Percentiles rank a stretch among this genome's conserved stretches.
Conservation (phyloP, 768 basidiomycete genomes). For the Kwoniella mangroviensis region DNA sequence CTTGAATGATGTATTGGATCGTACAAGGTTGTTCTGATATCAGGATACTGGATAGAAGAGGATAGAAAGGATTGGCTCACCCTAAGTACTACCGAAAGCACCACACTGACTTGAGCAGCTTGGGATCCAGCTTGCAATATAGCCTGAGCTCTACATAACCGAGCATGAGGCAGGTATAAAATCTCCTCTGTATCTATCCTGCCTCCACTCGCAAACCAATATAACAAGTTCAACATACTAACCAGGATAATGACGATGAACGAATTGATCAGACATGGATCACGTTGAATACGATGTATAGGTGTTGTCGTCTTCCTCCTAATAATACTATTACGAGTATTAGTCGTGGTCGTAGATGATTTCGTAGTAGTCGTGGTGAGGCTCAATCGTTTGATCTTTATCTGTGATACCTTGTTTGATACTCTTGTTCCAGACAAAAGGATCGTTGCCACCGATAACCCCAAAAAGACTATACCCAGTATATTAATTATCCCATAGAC, state of each 20-base stretch:
- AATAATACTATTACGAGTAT: no score
- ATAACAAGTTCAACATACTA: conserved; percentile 15
- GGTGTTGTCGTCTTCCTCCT: no score
- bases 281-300: not conserved
- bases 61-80: conserved; percentile 1
- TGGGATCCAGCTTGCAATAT: conserved; percentile 21
- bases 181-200: conserved; percentile 1
- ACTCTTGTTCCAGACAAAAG: conserved; percentile 3
- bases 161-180: conserved; percentile 10
- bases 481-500: conserved; percentile 14
- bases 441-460: conserved; percentile 6
- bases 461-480: conserved; percentile 3
- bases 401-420: not conserved
- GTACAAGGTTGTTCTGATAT: no score
- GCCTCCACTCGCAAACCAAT: conserved; percentile 4
- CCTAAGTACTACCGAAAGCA: conserved; percentile 14
- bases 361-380: not conserved
- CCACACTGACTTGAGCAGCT: conserved; percentile 15
- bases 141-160: conserved; percentile 20
- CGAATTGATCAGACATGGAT: conserved; percentile 24
- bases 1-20: no score
- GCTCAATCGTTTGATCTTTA: no score
- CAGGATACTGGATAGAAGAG: not conserved
- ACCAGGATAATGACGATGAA: conserved; percentile 26
- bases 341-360: not conserved